Base-by-base conservation (phyloP, 1,284 basidiomycete species). In the Apiotrichum akiyoshidainum region DNA sequence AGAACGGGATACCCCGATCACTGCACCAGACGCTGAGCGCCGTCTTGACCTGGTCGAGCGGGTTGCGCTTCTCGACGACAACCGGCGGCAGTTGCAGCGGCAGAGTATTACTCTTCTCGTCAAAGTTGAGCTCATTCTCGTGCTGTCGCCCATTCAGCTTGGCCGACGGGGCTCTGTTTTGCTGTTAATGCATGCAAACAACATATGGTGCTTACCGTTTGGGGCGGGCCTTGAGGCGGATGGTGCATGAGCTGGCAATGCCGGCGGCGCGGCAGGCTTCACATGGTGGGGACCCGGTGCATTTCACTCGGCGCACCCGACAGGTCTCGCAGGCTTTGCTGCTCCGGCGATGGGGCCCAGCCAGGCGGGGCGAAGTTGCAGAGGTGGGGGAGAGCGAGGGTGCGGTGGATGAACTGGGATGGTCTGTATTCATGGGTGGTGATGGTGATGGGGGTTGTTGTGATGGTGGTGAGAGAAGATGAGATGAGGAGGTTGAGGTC, bases 291-390 rank as follows among this genome's bases (percentile, higher is more conserved):
- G 57, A 54, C 13, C 65, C 66, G 17, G 58, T 52, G 40, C 66
- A 68, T 31, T 55, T 51, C 14, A 64, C 58, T 2, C 60, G 44
- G 48, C 62, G 57, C 2, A 52, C 54, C 39, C 64, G 61, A 33
- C 66, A 68, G 7, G 56, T 63, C 54, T 68, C 64, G 59, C 66
- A 68, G 12, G 66, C 66, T 50, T 64, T 68, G 31, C 54, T 57
- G 39, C 54, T 55, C 40, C 40, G 46, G 5, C 31, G 39, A 19
- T 35, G 47, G 17, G 19, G 47, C 21, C 26, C 46, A 1, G n/a
- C n/a, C 7, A 31, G 7, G 42, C 42, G 42, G 5, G 42, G 42
- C 1, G 31, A 40, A 5, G 51, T 42, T 41, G 52, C 19, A 9
- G 19, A 33, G 7, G 44, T 39, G 11, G 47, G 19, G 17, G 47